These are phyloP conservation scores for Corchorus capsularis DNA, from an alignment of 345 rosid species.

Conservation along the genomic window DNA sequence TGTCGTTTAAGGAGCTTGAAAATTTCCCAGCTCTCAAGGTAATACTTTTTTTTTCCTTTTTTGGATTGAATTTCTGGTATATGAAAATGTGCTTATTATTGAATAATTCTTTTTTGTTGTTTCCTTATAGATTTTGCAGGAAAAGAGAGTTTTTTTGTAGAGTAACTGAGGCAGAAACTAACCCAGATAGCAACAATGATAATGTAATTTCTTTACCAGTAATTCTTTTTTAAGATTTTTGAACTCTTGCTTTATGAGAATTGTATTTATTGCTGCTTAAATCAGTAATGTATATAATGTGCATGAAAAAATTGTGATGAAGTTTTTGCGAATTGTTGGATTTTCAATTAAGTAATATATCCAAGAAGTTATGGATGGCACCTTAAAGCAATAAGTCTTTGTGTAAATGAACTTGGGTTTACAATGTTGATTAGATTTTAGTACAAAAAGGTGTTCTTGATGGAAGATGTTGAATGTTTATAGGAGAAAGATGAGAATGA, in stretches of 20 bases:
- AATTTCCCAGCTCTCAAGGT: slow-evolving; percentile 47
- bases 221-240: neutral
- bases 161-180: slow-evolving; percentile 60
- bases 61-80: slow-evolving; percentile 12
- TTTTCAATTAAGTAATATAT: neutral
- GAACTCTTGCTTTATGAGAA: neutral
- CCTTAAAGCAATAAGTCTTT: neutral
- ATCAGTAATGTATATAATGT: neutral
- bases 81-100: neutral
- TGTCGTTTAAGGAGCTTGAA: slow-evolving; percentile 29
- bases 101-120: neutral
- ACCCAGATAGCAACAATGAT: slow-evolving; percentile 76
- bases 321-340: neutral
- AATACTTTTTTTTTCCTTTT: neutral
- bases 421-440: neutral
- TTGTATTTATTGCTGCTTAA: neutral
- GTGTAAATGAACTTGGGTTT: neutral
- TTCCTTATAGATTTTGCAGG: slow-evolving; percentile 38
- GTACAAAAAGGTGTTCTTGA: neutral
- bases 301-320: no score
- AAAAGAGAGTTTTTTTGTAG: slow-evolving; percentile 56
- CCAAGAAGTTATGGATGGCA: neutral
- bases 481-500: slow-evolving; percentile 51
- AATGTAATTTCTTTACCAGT: slow-evolving; percentile 41
- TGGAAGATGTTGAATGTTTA: slow-evolving; percentile 15